A percentile compares a stretch with the other conserved stretches of the same genome.
These are phyloP conservation scores for Colletotrichum plurivorum DNA, from an alignment of 2,329 filamentous ascomycete species.

Conservation along the genomic window DNA sequence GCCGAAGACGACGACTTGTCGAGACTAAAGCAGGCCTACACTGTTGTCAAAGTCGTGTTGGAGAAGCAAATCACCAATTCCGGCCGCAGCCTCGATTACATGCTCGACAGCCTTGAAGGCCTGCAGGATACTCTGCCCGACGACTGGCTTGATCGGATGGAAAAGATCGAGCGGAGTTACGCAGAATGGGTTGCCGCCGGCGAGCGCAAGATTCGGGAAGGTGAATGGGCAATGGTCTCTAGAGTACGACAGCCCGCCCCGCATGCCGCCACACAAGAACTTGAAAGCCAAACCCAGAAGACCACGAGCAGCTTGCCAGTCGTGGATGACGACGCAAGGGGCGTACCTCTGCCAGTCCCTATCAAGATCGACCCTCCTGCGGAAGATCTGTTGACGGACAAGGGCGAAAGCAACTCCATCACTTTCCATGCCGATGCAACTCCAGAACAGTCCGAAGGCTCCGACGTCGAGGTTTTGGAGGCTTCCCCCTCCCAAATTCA, in stretches of 20 bases:
- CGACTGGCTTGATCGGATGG: constrained; percentile 88
- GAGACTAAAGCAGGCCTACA: constrained; percentile 59
- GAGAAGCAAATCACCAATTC: constrained; percentile 78
- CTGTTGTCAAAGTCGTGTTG: constrained; percentile 74
- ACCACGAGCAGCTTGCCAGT: constrained; percentile 1
- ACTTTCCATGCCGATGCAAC: constrained; percentile 15
- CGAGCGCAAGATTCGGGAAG: constrained; percentile 79
- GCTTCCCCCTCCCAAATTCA: constrained; percentile 13
- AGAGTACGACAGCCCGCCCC: constrained; percentile 16
- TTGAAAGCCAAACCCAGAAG: neutral
- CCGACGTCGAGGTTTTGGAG: constrained; percentile 17
- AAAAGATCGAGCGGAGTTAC: constrained; percentile 83
- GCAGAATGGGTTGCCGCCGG: constrained; percentile 85
- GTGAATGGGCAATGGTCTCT: constrained; percentile 63
- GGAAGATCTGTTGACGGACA: constrained; percentile 5
- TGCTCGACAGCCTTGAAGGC: constrained; percentile 90
- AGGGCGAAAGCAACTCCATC: neutral
- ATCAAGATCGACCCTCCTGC: constrained; percentile 25
- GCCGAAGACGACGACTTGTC: constrained; percentile 43
- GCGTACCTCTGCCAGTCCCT: constrained; percentile 27
- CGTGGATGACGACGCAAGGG: constrained; percentile 10
- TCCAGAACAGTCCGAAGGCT: constrained; percentile 17
- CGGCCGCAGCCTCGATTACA: constrained; percentile 82
- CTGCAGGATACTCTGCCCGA: constrained; percentile 87
- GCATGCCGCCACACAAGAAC: constrained; percentile 38